phyloP scores from a whole-genome alignment of 768 basidiomycete genomes.

The Russula emetica region DNA sequence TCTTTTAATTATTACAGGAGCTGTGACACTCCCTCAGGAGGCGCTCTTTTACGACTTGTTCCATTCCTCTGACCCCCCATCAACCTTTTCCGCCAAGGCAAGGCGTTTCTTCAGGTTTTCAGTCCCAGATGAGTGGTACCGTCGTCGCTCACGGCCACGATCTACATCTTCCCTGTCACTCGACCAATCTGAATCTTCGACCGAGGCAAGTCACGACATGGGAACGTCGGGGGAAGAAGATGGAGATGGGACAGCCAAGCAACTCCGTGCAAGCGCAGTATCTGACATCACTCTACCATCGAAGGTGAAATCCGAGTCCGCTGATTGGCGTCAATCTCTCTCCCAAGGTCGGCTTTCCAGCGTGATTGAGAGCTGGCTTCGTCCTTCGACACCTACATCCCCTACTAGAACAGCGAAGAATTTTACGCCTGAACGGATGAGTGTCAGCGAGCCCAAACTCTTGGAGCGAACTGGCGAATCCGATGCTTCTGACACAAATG shows the following conservation, averaged over 20 bases:
- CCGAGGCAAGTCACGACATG: slow-evolving; percentile 46
- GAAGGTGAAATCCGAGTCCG: slow-evolving; percentile 31
- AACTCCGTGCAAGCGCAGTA: slow-evolving; percentile 35
- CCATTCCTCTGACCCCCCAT: slow-evolving; percentile 39
- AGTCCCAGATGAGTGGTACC: slow-evolving; percentile 78
- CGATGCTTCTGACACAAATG: slow-evolving; percentile 33
- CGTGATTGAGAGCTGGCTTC: slow-evolving; percentile 64
- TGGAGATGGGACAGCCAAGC: slow-evolving; percentile 60
- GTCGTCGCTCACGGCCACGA: slow-evolving; percentile 60
- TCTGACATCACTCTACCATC: slow-evolving; percentile 24
- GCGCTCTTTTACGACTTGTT: slow-evolving; percentile 44
- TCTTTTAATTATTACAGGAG: slow-evolving; percentile 34
- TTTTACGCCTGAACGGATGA: slow-evolving; percentile 41
- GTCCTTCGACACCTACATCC: slow-evolving; percentile 41
- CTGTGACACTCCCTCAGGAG: slow-evolving; percentile 43
- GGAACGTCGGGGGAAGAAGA: slow-evolving; percentile 49
- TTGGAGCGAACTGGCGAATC: slow-evolving; percentile 39
- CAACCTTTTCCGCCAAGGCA: slow-evolving; percentile 42
- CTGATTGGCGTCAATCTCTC: slow-evolving; percentile 52
- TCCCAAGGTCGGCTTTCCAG: slow-evolving; percentile 59
- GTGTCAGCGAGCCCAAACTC: slow-evolving; percentile 68
- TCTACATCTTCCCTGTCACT: slow-evolving; percentile 43
- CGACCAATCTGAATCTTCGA: slow-evolving; percentile 50
- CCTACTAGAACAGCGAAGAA: slow-evolving; percentile 32
- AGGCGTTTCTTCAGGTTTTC: slow-evolving; percentile 55